phyloP scores from a whole-genome alignment of 306 rosid species.

The Trichosanthes truncata region DNA sequence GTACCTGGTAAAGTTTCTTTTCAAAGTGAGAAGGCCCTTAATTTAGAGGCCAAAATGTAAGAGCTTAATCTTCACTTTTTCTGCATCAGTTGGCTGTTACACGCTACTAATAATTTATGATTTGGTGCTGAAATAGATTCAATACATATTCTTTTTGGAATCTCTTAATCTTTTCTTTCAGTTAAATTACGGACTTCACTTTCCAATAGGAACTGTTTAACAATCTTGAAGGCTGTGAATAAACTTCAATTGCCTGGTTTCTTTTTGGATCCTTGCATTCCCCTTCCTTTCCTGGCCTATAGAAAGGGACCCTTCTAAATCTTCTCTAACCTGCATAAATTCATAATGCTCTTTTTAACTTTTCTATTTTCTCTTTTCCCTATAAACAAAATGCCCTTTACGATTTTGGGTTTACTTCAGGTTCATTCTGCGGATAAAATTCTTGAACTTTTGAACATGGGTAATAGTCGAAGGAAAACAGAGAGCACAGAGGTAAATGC shows the following conservation, averaged over 20 bases:
- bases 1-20: not conserved
- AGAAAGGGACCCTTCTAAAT: not conserved
- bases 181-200: not conserved
- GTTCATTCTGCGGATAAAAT: conserved; percentile 57
- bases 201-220: not conserved
- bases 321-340: not conserved
- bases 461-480: conserved; percentile 53
- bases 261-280: not conserved
- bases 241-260: not conserved
- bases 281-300: not conserved
- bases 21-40: not conserved
- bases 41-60: not conserved
- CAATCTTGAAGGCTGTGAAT: not conserved
- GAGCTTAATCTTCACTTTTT: not conserved
- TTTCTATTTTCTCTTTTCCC: not conserved
- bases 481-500: conserved; percentile 58
- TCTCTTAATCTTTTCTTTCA: not conserved
- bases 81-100: not conserved
- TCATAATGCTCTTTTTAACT: not conserved
- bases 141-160: not conserved
- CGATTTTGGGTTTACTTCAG: conserved; percentile 21
- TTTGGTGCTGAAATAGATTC: not conserved
- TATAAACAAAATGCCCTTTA: not conserved
- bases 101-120: not conserved
- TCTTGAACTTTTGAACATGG: conserved; percentile 52